phyloP scores from a whole-genome alignment of 108 stramenopile genomes.

The Conticribra guillardii region DNA sequence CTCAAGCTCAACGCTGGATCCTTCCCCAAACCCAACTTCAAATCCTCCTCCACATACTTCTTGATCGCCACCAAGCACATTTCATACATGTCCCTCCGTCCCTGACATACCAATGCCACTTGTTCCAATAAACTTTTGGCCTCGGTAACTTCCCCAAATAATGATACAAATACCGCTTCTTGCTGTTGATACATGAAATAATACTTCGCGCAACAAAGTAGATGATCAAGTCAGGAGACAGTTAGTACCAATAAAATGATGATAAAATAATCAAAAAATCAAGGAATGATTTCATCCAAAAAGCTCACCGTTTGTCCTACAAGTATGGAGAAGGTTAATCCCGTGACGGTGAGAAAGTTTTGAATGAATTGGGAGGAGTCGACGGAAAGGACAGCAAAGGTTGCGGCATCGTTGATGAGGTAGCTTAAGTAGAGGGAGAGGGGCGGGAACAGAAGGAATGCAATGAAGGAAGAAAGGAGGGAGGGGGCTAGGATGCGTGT shows the following conservation, averaged over 20 bases:
- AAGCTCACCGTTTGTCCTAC: conserved; percentile 92
- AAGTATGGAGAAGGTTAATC: conserved; percentile 78
- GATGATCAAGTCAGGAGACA: too few species aligned
- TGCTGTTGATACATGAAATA: conserved; percentile 90
- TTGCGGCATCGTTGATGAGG: conserved; percentile 76
- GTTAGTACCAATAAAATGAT: too few species aligned
- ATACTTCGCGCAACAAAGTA: too few species aligned
- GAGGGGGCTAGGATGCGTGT: conserved; percentile 74
- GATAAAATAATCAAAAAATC: too few species aligned
- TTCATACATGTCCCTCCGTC: conserved; percentile 71
- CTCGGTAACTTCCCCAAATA: conserved; percentile 90
- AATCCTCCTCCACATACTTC: conserved; percentile 73
- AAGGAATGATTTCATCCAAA: too few species aligned
- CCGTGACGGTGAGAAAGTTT: conserved; percentile 80
- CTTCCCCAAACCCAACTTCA: conserved; percentile 59
- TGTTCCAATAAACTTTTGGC: conserved; percentile 89
- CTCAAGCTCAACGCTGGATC: conserved; percentile 75
- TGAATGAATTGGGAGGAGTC: conserved; percentile 89
- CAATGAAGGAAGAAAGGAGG: conserved; percentile 50
- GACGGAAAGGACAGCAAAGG: conserved; percentile 77
- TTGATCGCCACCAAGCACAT: conserved; percentile 47
- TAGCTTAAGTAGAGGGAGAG: conserved; percentile 57
- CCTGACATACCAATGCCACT: conserved; percentile 85
- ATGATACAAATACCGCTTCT: conserved; percentile 79
- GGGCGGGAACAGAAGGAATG: conserved; percentile 62